Evolutionary conservation across 73 alveolate genomes (phyloP), one percentile per base, ranked within the genome.

Genomic region (Paramecium caudatum): DNA sequence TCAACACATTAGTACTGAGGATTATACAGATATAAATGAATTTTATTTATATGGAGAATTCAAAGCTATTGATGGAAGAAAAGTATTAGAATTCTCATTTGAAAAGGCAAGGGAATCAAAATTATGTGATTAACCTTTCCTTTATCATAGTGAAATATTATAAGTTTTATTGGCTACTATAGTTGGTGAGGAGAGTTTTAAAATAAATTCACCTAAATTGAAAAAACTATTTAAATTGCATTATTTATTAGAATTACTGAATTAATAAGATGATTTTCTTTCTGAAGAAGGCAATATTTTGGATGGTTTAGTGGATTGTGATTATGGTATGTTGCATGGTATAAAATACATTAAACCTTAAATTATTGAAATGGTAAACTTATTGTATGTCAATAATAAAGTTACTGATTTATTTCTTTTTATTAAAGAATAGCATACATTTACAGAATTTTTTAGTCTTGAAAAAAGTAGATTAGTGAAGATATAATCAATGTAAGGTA

Each of bases 141-240:
- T 62, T 4, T 86, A 86, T 63, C 93, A 86, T 63, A 55, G 86
- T 16, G 93, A 86, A 63, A 70, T 86, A n/a, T 36, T 86, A 0
- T 48, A 86, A 10, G 82, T 86, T 0, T 86, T 86, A 33, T 39
- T 86, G 9, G 34, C 61, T 5, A 86, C 87, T 9, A 49, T 86
- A 8, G 55, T 62, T 21, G 93, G 93, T 21, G 93, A 86, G 17
- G 93, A 86, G 46, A 62, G 90, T 8, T 86, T 78, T 21, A 62
- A 70, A 36, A 63, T 86, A 13, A 86, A 86, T 63, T 19, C 90
- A 3, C 84, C 93, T 19, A 86, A 86, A 46, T 78, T 86, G 34
- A 86, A 86, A 43, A 86, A 86, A 41, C 34, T 86, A 13, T 86
- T 86, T 47, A 70, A 70, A 45, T 39, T 62, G 32, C 74, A 70